phyloP scores from a whole-genome alignment of 352 stramenopile species.

The Pythium aquatile region DNA sequence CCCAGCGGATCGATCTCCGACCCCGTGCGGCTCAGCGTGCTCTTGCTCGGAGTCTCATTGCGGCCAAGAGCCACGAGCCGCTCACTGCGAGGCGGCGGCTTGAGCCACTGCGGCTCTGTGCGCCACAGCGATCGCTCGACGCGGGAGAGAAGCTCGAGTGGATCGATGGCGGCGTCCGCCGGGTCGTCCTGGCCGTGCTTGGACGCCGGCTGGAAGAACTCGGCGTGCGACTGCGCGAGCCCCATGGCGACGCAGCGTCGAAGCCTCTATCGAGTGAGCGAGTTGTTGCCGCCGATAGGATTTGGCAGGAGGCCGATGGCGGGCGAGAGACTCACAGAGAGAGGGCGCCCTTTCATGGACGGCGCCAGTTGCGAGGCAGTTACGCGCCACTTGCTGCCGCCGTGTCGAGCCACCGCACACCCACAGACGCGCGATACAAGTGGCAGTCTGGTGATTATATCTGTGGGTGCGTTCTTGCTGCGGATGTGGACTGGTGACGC shows the following conservation, averaged over 20 bases:
- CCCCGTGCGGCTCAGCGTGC: conserved; percentile 12
- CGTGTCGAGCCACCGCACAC: background rate
- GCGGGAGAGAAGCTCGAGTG: conserved; percentile 41
- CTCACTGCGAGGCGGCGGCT: conserved; percentile 16
- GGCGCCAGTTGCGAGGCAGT: conserved; percentile 2
- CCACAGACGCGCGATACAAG: too few relatives aligned
- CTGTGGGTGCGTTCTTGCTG: background rate
- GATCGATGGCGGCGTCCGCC: conserved; percentile 40
- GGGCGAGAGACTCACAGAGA: background rate
- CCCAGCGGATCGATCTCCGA: conserved; percentile 19
- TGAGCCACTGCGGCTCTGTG: conserved; percentile 35
- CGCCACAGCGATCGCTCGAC: conserved; percentile 48
- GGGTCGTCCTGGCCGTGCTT: conserved; percentile 25
- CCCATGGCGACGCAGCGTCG: conserved; percentile 31
- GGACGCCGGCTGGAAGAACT: conserved; percentile 36
- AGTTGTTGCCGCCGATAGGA: background rate
- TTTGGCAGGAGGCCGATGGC: background rate
- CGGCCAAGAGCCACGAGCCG: conserved; percentile 6
- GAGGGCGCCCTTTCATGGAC: conserved; percentile 2
- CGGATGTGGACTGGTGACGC: background rate
- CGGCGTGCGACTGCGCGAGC: conserved; percentile 44
- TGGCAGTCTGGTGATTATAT: background rate
- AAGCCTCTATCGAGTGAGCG: background rate
- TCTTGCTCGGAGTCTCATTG: background rate
- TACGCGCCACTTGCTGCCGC: background rate